Conservation (phyloP, 306 rosid species). For the Boehmeria nivea region DNA sequence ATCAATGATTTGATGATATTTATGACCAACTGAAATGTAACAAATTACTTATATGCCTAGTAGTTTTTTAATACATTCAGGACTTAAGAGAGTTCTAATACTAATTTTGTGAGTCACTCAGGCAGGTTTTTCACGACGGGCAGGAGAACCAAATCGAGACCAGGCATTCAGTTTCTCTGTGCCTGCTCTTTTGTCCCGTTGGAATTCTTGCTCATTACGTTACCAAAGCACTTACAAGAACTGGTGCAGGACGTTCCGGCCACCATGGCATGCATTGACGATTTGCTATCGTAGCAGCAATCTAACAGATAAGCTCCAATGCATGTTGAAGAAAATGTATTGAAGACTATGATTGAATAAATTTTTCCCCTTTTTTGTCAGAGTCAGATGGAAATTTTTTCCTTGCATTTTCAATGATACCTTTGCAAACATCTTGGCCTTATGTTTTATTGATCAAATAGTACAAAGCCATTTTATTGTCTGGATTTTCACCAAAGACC, state of each 20-base stretch:
- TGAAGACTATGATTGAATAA: conserved; percentile 6
- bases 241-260: conserved; percentile 22
- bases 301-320: neutral
- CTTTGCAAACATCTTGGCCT: conserved; percentile 3
- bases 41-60: no score
- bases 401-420: neutral
- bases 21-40: no score
- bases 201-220: conserved; percentile 78
- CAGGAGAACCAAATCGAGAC: conserved; percentile 67
- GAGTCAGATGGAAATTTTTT: neutral
- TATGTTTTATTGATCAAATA: conserved; percentile 14
- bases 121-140: conserved; percentile 79
- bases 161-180: conserved; percentile 74
- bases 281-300: conserved; percentile 3
- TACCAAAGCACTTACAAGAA: conserved; percentile 64
- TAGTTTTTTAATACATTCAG: no score
- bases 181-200: conserved; percentile 83
- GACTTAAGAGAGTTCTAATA: no score
- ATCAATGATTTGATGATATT: no score
- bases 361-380: neutral
- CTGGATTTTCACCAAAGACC: neutral
- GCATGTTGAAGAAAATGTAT: conserved; percentile 1
- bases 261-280: conserved; percentile 34
- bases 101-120: conserved; percentile 26
- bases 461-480: neutral